Conservation (phyloP, 768 basidiomycete species). For the Lyophyllum decastes region DNA sequence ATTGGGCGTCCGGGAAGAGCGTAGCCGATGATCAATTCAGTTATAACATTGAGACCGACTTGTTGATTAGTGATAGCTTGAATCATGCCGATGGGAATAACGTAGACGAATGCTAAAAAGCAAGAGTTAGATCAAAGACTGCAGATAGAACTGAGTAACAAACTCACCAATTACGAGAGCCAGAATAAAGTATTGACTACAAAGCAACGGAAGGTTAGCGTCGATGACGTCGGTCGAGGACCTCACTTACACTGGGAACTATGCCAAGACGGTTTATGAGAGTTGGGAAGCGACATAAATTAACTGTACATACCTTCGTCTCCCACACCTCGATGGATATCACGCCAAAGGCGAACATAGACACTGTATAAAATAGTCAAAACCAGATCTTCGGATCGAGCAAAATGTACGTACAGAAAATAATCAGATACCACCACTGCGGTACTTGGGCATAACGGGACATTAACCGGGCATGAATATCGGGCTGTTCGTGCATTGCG, state of each 20-base stretch:
- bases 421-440: conserved; percentile 79
- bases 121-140: not conserved
- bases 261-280: not conserved
- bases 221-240: not conserved
- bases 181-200: conserved; percentile 58
- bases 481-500: conserved; percentile 76
- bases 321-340: conserved; percentile 75
- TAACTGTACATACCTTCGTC: conserved; percentile 35
- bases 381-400: not conserved
- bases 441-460: conserved; percentile 72
- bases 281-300: not conserved
- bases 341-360: conserved; percentile 70
- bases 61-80: conserved; percentile 81
- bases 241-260: conserved; percentile 63
- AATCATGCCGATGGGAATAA: conserved; percentile 70
- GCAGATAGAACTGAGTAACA: not conserved
- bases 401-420: conserved; percentile 49
- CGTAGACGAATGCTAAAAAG: conserved; percentile 54
- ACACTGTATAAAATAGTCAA: conserved; percentile 29
- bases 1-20: conserved; percentile 75
- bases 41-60: conserved; percentile 73
- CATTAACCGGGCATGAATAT: conserved; percentile 87
- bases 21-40: conserved; percentile 82
- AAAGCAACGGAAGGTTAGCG: not conserved
- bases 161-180: conserved; percentile 59